Conservation (phyloP, 805 yeast species). For the Lipomyces spencermartinsiae region DNA sequence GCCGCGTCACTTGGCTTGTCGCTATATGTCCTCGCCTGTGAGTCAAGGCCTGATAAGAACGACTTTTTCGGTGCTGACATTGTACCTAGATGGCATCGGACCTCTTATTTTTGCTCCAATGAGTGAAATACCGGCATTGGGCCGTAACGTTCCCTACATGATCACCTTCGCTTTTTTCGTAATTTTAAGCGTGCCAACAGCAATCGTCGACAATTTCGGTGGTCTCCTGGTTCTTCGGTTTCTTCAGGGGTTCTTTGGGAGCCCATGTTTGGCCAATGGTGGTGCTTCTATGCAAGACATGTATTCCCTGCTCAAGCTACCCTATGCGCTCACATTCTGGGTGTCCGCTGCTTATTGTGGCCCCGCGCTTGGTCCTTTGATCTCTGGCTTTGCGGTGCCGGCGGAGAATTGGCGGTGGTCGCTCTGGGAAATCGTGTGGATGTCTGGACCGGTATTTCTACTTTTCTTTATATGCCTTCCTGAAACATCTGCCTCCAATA, state of each 20-base stretch:
- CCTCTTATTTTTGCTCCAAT: slow-evolving; percentile 65
- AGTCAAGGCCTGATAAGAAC: background rate
- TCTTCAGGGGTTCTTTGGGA: slow-evolving; percentile 61
- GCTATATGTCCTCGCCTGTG: slow-evolving; percentile 56
- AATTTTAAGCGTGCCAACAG: slow-evolving; percentile 62
- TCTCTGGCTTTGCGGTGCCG: slow-evolving; percentile 59
- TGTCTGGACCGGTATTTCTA: slow-evolving; percentile 50
- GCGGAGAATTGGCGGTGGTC: slow-evolving; percentile 58
- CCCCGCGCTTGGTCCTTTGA: slow-evolving; percentile 62
- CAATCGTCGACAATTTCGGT: slow-evolving; percentile 56
- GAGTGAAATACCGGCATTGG: slow-evolving; percentile 60
- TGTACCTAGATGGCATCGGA: slow-evolving; percentile 61
- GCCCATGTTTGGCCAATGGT: slow-evolving; percentile 65
- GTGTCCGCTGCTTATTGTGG: slow-evolving; percentile 59
- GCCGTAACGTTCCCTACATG: slow-evolving; percentile 60
- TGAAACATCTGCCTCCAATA: slow-evolving; percentile 56
- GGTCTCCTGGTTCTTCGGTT: slow-evolving; percentile 58
- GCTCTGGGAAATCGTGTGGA: slow-evolving; percentile 43
- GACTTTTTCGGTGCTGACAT: background rate
- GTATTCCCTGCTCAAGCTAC: slow-evolving; percentile 50
- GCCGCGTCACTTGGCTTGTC: slow-evolving; percentile 59
- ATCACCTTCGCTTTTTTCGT: slow-evolving; percentile 54
- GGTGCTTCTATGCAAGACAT: slow-evolving; percentile 64
- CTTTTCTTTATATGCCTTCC: slow-evolving; percentile 54
- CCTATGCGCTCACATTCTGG: slow-evolving; percentile 60